Conservation (phyloP, 225 moss, liverwort and hornwort genomes). For the Neckera pumila region DNA sequence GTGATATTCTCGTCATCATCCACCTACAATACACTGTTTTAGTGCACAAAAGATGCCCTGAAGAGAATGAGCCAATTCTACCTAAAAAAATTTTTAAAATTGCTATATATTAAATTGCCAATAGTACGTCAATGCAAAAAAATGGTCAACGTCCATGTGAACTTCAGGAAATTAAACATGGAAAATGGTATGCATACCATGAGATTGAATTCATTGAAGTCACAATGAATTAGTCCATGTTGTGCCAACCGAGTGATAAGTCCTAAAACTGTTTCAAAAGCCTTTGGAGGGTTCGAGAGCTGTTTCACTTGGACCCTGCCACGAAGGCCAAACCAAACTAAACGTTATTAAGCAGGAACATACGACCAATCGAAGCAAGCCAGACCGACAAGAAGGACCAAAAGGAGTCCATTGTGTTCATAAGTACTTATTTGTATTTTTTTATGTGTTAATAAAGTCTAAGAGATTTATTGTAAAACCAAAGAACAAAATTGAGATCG, state of each 20-base stretch:
- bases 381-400: background rate
- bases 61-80: background rate
- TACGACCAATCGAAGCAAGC: background rate
- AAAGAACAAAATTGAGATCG: background rate
- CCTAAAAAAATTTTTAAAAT: background rate
- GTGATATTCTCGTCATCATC: constrained; percentile 79
- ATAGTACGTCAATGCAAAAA: background rate
- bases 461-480: background rate
- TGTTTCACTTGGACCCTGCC: constrained; percentile 82
- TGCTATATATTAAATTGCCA: background rate
- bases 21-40: constrained; percentile 26
- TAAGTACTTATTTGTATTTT: background rate
- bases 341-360: background rate
- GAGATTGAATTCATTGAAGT: constrained; percentile 89
- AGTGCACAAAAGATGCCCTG: background rate
- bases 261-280: constrained; percentile 64
- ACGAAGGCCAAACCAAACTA: background rate
- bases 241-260: constrained; percentile 73
- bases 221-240: constrained; percentile 81
- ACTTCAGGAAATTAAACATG: background rate
- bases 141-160: background rate
- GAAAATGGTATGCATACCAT: constrained; percentile 30
- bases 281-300: constrained; percentile 37
- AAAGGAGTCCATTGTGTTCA: background rate
- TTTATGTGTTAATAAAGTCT: too few relatives aligned